Base-by-base conservation (phyloP, 2,329 filamentous ascomycete species). In the Ceratocystis ficicola region DNA sequence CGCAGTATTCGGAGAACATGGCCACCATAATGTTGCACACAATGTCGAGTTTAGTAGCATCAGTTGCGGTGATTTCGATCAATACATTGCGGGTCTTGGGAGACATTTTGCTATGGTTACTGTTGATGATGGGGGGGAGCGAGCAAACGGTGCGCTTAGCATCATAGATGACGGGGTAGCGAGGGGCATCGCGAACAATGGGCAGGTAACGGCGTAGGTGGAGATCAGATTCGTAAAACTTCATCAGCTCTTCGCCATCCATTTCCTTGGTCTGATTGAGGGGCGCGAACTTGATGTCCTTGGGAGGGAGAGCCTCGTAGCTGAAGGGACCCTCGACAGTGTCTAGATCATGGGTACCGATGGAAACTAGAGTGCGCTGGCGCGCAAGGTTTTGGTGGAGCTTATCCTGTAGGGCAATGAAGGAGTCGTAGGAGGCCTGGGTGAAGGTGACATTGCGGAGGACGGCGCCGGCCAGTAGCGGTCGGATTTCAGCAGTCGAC, bases 321-420 rank as follows among this genome's bases (percentile, higher is more conserved):
- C 90, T 92, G 83, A 99, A 99, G 60, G 94, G 94, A 0, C 92
- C 94, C 76, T 95, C 80, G 71, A 99, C 80, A 20, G 90, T 96
- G 74, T 97, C 92, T 69, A 97, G 80, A 74, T 99, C 93, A 76
- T 99, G 94, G 2, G 94, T 99, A 71, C 94, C 94, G 73, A 99
- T 96, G 25, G 93, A 89, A n/a, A 96, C 93, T 60, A 99, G 79
- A 0, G 93, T 96, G 72, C 94, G 82, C 76, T 97, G 89, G 69
- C 94, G 86, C 62, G 94, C 95, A 70, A 99, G 80, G 74, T 99
- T 99, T 75, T 93, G 88, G 79, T 99, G 94, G 61, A 99, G 84
- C 80, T 99, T 99, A 78, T 99, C 95, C 79, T 99, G 94, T 61
- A 99, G 83, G 66, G 87, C 84, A 74, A 99, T 99, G 88, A 99